phyloP scores from a whole-genome alignment of 2,329 filamentous ascomycete species.

The Aulographum hederae region DNA sequence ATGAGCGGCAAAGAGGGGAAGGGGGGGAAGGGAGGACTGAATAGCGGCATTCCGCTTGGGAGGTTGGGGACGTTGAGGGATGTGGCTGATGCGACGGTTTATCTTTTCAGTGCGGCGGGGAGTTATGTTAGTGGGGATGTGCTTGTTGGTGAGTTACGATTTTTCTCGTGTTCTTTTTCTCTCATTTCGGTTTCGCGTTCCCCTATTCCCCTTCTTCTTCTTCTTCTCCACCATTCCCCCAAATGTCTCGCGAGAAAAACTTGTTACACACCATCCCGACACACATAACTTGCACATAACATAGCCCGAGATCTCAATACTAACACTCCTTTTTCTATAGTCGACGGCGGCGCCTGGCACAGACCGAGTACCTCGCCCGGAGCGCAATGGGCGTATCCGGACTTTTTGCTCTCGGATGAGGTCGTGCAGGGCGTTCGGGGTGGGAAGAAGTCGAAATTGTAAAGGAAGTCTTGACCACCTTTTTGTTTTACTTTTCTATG shows the following conservation, averaged over 20 bases:
- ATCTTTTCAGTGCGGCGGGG: constrained; percentile 67
- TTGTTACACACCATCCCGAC: no score
- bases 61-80: constrained; percentile 67
- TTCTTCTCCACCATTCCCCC: background rate
- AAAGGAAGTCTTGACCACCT: no score
- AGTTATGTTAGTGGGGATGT: constrained; percentile 74
- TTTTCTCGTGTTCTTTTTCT: background rate
- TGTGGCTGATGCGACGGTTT: constrained; percentile 84
- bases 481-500: no score
- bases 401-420: constrained; percentile 36
- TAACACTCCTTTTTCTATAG: constrained; percentile 12
- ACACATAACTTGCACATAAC: background rate
- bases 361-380: constrained; percentile 13
- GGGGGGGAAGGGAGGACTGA: no score
- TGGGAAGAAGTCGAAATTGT: constrained; percentile 38
- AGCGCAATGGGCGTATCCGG: constrained; percentile 32
- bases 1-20: constrained; percentile 12
- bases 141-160: constrained; percentile 58
- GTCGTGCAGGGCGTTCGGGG: constrained; percentile 39
- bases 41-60: constrained; percentile 44
- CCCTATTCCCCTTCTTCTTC: no score
- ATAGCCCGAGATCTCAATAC: constrained; percentile 2
- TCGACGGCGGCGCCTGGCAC: constrained; percentile 36
- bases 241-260: no score
- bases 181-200: background rate